A percentile compares a stretch with the other conserved stretches of the same genome.
These are phyloP conservation scores for Citrullus amarus DNA, from an alignment of 306 rosid genomes.

Conservation along the genomic window DNA sequence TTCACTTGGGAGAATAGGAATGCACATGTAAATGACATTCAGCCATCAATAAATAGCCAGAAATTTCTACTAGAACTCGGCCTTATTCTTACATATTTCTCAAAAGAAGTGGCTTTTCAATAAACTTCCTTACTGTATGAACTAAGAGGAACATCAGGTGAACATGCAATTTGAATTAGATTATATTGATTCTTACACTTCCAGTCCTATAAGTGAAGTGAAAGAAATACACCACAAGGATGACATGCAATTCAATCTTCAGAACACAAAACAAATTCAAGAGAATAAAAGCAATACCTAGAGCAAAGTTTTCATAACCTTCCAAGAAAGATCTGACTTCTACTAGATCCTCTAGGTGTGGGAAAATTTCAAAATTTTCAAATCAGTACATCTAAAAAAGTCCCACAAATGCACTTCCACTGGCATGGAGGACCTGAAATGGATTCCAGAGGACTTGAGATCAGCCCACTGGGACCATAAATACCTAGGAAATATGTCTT, in stretches of 20 bases:
- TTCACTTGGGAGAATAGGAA: neutral
- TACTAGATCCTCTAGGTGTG: neutral
- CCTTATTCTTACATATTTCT: neutral
- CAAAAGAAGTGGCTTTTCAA: neutral
- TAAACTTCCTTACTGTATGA: neutral
- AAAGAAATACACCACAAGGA: neutral
- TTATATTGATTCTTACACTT: neutral
- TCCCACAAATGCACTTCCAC: neutral
- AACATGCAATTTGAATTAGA: neutral
- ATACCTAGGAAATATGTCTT: neutral
- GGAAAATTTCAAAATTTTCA: neutral
- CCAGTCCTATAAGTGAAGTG: neutral
- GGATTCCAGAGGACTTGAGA: neutral
- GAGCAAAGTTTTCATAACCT: neutral
- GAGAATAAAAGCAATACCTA: neutral
- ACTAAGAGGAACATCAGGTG: neutral
- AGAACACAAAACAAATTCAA: neutral
- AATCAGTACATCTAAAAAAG: neutral
- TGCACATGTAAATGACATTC: neutral
- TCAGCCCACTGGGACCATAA: neutral
- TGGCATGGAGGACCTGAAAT: neutral
- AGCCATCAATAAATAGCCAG: neutral
- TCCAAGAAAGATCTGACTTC: neutral
- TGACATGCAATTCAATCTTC: neutral
- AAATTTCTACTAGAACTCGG: neutral